Base-by-base conservation (phyloP, 2,329 filamentous ascomycete genomes). In the Venturia oleaginea region DNA sequence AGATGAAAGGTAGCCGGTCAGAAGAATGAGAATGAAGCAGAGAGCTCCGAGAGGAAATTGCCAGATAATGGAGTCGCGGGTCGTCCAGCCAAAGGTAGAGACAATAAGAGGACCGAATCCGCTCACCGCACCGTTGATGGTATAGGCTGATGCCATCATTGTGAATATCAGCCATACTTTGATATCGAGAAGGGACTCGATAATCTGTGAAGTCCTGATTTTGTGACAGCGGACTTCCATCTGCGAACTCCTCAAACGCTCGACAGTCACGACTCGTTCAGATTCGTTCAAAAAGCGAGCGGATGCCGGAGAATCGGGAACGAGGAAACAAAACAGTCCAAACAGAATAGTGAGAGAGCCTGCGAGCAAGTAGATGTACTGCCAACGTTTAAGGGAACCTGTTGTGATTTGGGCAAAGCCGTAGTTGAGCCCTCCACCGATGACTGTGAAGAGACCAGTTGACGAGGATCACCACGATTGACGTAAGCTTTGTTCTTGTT, bases 31-130 rank as follows among this genome's bases (percentile, higher is more conserved):
- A 59, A 90, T 76, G 66, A 88, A 81, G 69, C 85, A 88, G n/a
- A 92, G 72, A 0, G 76, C 86, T 1, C 88, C 89, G 0, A 91
- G 80, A 0, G 89, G 89, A 66, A 92, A 91, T 69, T 92, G 89
- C 71, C 88, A 86, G 0, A 91, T 78, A 66, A 92, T 90, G 0
- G 86, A 83, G 38, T 87, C 79, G 0, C 88, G 79, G 0, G 83
- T 80, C 27, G 79, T 80, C 75, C 82, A 90, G 64, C 87, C 87
- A 70, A 90, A 90, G 0, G 87, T 90, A 0, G 82, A 85, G 1
- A 91, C 86, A 66, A 90, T 90, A 1, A 90, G 76, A 0, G 87
- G 87, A 0, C 87, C 87, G 70, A 90, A 90, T 0, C 87, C 87
- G 42, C 81, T 83, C 13, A 90, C 84, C 7, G 87, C 88, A 11